Percentiles rank a stretch among this genome's conserved stretches.
Evolutionary conservation across 2,329 filamentous ascomycete genomes (phyloP).

Genomic region (Fusarium brevicatenulatum): DNA sequence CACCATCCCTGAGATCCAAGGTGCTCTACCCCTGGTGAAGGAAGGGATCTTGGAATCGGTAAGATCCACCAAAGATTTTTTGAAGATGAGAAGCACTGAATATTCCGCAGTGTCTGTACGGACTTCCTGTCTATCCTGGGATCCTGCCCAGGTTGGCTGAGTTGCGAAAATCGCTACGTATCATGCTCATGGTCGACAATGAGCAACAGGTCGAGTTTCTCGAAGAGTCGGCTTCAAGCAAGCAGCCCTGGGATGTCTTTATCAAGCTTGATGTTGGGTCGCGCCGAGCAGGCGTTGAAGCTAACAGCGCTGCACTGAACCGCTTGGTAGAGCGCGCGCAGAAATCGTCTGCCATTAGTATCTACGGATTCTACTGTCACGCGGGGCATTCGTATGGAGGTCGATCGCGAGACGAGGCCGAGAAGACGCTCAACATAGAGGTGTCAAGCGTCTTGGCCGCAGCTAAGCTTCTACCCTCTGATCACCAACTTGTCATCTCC

Average conservation of each 20-base stretch:
- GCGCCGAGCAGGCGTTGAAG: slow-evolving; percentile 48
- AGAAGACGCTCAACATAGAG: slow-evolving; percentile 45
- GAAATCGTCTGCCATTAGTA: slow-evolving; percentile 42
- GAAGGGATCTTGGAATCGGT: slow-evolving; percentile 55
- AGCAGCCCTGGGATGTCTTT: slow-evolving; percentile 48
- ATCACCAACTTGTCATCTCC: slow-evolving; percentile 45
- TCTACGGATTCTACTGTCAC: slow-evolving; percentile 54
- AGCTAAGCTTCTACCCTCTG: slow-evolving; percentile 43
- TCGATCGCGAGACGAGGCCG: slow-evolving; percentile 46
- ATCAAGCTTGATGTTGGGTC: slow-evolving; percentile 53
- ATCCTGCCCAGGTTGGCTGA: slow-evolving; percentile 46
- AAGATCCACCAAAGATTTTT: not conserved
- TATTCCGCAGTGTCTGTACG: slow-evolving; percentile 48
- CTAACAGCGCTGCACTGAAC: slow-evolving; percentile 41
- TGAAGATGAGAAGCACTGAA: not conserved
- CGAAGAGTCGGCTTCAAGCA: slow-evolving; percentile 32
- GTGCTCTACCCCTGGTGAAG: slow-evolving; percentile 50
- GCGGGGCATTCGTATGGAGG: slow-evolving; percentile 52
- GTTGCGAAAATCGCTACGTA: slow-evolving; percentile 44
- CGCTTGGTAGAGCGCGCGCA: slow-evolving; percentile 44
- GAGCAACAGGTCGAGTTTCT: slow-evolving; percentile 47
- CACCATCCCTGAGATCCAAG: slow-evolving; percentile 54
- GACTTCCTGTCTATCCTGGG: slow-evolving; percentile 52
- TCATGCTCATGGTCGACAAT: slow-evolving; percentile 53
- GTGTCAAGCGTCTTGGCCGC: slow-evolving; percentile 46